A percentile compares a stretch with the other conserved stretches of the same genome.
Evolutionary conservation across 768 basidiomycete genomes (phyloP).

Genomic region (Butyriboletus loyo): DNA sequence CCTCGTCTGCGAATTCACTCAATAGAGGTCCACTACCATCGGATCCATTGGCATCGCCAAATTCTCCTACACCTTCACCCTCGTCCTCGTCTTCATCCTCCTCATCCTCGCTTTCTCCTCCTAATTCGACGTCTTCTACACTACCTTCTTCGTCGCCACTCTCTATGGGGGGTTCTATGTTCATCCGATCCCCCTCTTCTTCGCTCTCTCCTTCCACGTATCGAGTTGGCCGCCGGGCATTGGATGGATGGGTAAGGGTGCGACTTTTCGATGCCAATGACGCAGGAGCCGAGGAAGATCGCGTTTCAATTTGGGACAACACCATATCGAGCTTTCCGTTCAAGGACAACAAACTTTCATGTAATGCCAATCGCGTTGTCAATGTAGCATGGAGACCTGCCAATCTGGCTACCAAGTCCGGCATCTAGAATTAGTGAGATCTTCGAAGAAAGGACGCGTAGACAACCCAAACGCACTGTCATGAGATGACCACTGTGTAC

Average conservation of each 20-base stretch:
- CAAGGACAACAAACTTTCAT: slow-evolving; percentile 80
- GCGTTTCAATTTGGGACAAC: slow-evolving; percentile 88
- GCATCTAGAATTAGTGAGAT: slow-evolving; percentile 57
- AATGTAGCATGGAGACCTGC: slow-evolving; percentile 82
- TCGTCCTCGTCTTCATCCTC: slow-evolving; percentile 45
- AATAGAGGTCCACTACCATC: slow-evolving; percentile 39
- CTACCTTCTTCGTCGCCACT: slow-evolving; percentile 69
- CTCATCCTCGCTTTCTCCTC: slow-evolving; percentile 56
- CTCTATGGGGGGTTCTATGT: slow-evolving; percentile 59
- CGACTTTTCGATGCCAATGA: slow-evolving; percentile 44
- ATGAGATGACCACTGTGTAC: slow-evolving; percentile 90
- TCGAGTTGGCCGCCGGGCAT: slow-evolving; percentile 40
- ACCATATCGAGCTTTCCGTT: slow-evolving; percentile 93
- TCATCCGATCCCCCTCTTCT: slow-evolving; percentile 57
- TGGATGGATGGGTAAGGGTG: slow-evolving; percentile 34
- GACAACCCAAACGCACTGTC: slow-evolving; percentile 61
- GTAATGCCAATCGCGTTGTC: slow-evolving; percentile 72
- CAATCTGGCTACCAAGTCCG: slow-evolving; percentile 84
- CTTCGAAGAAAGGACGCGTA: neutral
- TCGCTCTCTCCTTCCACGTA: slow-evolving; percentile 85
- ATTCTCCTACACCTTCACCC: slow-evolving; percentile 42
- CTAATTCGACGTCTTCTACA: slow-evolving; percentile 75
- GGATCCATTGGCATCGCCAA: slow-evolving; percentile 38
- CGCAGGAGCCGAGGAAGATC: slow-evolving; percentile 68
- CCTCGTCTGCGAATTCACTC: slow-evolving; percentile 61